These are phyloP conservation scores for Perkinsus chesapeaki DNA, from an alignment of 169 alveolate genomes.

Conservation along the genomic window DNA sequence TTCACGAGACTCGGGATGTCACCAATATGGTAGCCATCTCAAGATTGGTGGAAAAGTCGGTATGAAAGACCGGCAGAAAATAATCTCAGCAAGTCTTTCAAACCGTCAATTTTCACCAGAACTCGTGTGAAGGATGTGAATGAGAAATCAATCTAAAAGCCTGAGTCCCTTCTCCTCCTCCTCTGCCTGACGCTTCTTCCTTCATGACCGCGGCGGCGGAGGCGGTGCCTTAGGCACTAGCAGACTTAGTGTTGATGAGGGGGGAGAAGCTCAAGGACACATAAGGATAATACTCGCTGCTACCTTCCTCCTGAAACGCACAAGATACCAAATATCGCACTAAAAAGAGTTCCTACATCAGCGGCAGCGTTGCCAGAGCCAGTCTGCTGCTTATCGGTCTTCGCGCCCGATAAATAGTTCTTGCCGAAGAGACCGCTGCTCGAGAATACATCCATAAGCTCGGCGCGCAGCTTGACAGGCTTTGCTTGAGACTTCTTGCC, in stretches of 20 bases:
- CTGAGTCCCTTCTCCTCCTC: too few species aligned
- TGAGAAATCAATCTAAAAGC: neutral
- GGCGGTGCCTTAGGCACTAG: neutral
- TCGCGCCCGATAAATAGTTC: constrained; percentile 11
- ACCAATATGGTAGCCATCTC: neutral
- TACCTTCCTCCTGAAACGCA: neutral
- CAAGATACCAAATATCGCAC: neutral
- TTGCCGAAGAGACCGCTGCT: constrained; percentile 38
- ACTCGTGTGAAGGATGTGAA: too few species aligned
- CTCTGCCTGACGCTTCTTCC: too few species aligned
- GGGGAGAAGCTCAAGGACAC: neutral
- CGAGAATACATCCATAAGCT: constrained; percentile 34
- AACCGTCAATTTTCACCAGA: too few species aligned
- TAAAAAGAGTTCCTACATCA: neutral
- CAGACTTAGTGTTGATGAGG: neutral
- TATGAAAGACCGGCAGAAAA: too few species aligned
- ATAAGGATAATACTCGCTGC: neutral
- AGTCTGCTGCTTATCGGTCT: constrained; percentile 15
- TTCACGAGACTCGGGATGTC: neutral
- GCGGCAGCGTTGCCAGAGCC: constrained; percentile 5
- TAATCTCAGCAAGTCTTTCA: too few species aligned
- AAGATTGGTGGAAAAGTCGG: neutral
- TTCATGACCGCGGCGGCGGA: too few species aligned
- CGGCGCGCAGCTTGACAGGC: constrained; percentile 32
- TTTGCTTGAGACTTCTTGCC: constrained; percentile 28